Base-by-base conservation (phyloP, 2,329 filamentous ascomycete species). In the Esteya vermicola region DNA sequence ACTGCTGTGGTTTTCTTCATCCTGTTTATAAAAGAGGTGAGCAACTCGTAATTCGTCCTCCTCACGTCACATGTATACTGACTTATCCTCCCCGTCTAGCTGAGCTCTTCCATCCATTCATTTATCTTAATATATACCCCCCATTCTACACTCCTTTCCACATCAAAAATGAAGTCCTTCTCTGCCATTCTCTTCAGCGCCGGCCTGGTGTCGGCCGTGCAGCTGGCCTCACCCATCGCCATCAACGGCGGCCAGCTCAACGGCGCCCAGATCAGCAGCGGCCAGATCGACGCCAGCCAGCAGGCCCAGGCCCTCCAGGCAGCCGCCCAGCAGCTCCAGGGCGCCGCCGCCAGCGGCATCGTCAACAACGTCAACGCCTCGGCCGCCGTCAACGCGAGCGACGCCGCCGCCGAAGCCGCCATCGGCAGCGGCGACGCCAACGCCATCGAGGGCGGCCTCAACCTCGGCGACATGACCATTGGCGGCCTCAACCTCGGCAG, bases 401-500 rank as follows among this genome's bases (percentile, higher is more conserved):
- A 35, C 45, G 27, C 22, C 19, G 37, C 25, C 10, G 36, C 33
- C 19, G 27, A 27, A 20, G 27, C 20, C 39, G 35, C 23, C 41
- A 8, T 38, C 38, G 19, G 37, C 33, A 30, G 21, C 40, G 36
- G 19, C 18, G 20, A 36, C 34, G 25, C 47, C 37, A 36, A 45
- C 41, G 30, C 31, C 21, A 33, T 30, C 22, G 20, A 40, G 22
- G 34, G 27, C 9, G 43, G 34, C 31, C 30, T 45, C 32, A 32
- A 47, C 36, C 36, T 48, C 6, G 41, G 52, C 28, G 48, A 49
- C 43, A 44, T 54, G 16, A 45, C 49, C 18, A 23, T 51, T 19
- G 46, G 48, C 36, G 51, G 50, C 28, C n/a, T 55, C 28, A 48
- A 56, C 42, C 48, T 58, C 6, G 53, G 48, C 36, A 50, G 38